Conservation (phyloP, 1,139 yeast genomes). For the Hanseniaspora sp. region DNA sequence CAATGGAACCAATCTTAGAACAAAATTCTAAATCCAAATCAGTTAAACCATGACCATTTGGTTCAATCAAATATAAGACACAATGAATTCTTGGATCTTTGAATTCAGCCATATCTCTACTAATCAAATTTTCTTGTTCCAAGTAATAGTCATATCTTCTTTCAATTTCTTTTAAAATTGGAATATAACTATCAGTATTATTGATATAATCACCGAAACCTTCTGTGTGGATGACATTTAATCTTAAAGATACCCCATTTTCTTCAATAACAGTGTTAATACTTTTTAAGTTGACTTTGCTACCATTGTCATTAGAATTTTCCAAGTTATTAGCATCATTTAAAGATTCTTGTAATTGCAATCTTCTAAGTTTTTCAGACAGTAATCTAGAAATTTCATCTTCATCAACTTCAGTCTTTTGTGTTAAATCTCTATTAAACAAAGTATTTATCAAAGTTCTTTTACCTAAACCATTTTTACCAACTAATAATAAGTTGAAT, state of each 20-base stretch:
- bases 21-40: constrained; percentile 82
- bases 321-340: constrained; percentile 19
- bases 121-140: constrained; percentile 80
- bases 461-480: constrained; percentile 90
- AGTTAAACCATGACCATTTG: constrained; percentile 88
- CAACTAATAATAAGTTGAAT: constrained; percentile 80
- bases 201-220: constrained; percentile 91
- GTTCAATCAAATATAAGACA: constrained; percentile 81
- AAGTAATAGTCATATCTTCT: constrained; percentile 74
- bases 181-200: constrained; percentile 83
- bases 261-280: constrained; percentile 73
- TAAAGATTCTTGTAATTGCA: constrained; percentile 18
- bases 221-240: constrained; percentile 81
- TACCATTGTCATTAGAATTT: constrained; percentile 26
- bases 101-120: constrained; percentile 44
- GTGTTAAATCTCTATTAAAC: constrained; percentile 64
- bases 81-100: constrained; percentile 79
- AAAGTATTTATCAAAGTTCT: constrained; percentile 84
- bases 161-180: constrained; percentile 84
- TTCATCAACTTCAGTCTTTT: constrained; percentile 17
- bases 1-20: constrained; percentile 82
- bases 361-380: constrained; percentile 16
- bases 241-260: constrained; percentile 77
- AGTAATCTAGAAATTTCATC: constrained; percentile 22
- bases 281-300: constrained; percentile 53